Conservation (phyloP, 441 rosid species). For the Lepidium campestre region DNA sequence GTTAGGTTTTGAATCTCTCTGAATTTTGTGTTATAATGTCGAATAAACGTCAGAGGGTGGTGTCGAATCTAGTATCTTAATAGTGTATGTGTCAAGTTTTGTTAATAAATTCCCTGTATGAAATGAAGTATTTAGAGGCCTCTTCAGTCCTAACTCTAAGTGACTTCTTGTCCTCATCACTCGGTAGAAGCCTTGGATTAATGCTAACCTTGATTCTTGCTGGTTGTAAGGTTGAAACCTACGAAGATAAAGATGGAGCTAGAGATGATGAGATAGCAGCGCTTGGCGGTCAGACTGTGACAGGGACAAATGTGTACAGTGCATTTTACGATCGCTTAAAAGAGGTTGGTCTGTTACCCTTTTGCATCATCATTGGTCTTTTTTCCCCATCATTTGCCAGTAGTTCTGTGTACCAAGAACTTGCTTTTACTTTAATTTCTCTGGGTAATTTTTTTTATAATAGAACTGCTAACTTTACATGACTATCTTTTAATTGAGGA, state of each 20-base stretch:
- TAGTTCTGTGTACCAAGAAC: not conserved
- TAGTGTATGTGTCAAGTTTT: not conserved
- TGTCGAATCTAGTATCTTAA: not conserved
- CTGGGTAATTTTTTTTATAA: not conserved
- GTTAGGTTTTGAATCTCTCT: too few species aligned
- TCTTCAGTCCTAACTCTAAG: not conserved
- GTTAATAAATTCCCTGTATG: not conserved
- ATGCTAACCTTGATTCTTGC: constrained; percentile 7
- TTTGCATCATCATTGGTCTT: not conserved
- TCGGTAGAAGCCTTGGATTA: not conserved
- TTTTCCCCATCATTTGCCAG: not conserved
- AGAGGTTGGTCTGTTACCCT: constrained; percentile 45
- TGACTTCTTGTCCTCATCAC: not conserved
- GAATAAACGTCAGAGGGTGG: not conserved
- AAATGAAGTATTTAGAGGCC: not conserved
- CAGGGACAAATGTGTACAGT: constrained; percentile 71
- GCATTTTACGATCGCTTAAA: constrained; percentile 89
- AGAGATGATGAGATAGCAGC: constrained; percentile 95
- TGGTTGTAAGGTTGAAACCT: constrained; percentile 60
- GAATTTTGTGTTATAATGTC: not conserved
- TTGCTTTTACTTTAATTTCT: not conserved
- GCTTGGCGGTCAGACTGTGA: constrained; percentile 83
- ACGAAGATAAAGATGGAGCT: constrained; percentile 80
- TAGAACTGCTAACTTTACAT: not conserved
- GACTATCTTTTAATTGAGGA: not conserved